Base-by-base conservation (phyloP, 495 filamentous ascomycete species). In the Penicillium macrosclerotiorum region DNA sequence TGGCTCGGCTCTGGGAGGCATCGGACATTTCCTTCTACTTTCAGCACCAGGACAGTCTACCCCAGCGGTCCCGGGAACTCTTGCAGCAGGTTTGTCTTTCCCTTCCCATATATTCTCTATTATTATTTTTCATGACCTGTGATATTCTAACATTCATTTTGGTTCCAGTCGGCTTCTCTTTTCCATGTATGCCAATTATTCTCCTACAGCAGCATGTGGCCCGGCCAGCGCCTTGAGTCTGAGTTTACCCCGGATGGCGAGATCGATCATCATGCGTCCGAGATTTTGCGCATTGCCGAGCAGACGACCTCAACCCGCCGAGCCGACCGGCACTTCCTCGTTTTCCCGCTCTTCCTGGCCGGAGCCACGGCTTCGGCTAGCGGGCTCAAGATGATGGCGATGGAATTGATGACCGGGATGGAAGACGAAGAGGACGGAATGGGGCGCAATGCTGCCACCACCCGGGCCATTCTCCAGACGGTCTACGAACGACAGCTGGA, bases 311-410 rank as follows among this genome's bases (percentile, higher is more conserved):
- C 49, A 29, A 57, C 56, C 19, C 56, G 52, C 7, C 59, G 59
- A 3, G 59, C 59, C 14, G 72, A 76, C 33, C 71, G 63, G 5
- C 68, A 71, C 14, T 76, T 77, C 43, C 47, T 78, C 24, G 64
- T 78, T 0, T 82, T 84, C 54, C 79, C 80, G 0, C 54, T 82
- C 0, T 82, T 82, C 57, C 69, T 84, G 39, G 71, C 79, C 0
- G 80, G 79, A 7, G 67, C 73, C 30, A 72, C 72, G 0, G 54
- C 73, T 0, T 59, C 55, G 6, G 63, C 66, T 14, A 58, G 59
- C 12, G 63, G 61, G 0, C 64, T 74, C 8, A 79, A 81, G 57
- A 64, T 64, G 50, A 62, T 70, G 62, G 73, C 73, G 4, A 64
- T 81, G 47, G 63, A 72, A 12, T 47, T 84, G 39, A 65, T 83